phyloP scores from a whole-genome alignment of 2,329 filamentous ascomycete species.

The Cladophialophora bantiana region DNA sequence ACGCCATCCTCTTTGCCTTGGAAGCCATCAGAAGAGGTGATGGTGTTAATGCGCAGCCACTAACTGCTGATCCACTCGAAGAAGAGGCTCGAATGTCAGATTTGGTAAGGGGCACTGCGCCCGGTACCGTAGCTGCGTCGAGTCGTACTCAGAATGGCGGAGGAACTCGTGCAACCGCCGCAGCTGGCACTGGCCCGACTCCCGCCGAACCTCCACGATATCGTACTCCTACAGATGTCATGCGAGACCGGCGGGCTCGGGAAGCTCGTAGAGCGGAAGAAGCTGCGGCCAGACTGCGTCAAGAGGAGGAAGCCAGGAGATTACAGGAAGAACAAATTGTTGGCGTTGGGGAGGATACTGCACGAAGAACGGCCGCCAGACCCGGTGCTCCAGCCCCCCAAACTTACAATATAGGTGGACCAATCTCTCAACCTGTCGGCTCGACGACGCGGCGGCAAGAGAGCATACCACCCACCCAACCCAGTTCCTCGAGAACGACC shows the following conservation, averaged over 20 bases:
- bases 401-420: slow-evolving; percentile 31
- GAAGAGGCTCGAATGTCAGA: slow-evolving; percentile 94
- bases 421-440: slow-evolving; percentile 19
- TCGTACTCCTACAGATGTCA: slow-evolving; percentile 85
- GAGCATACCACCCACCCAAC: slow-evolving; percentile 39
- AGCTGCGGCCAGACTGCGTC: slow-evolving; percentile 64
- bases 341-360: slow-evolving; percentile 60
- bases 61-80: slow-evolving; percentile 84
- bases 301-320: slow-evolving; percentile 52
- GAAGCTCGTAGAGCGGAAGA: slow-evolving; percentile 75
- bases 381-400: slow-evolving; percentile 31
- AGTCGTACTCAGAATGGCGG: slow-evolving; percentile 65
- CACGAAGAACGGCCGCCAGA: slow-evolving; percentile 41
- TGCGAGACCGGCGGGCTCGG: slow-evolving; percentile 82
- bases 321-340: slow-evolving; percentile 65
- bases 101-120: slow-evolving; percentile 67
- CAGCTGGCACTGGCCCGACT: slow-evolving; percentile 52
- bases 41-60: slow-evolving; percentile 63
- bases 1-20: slow-evolving; percentile 88
- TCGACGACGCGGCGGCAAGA: slow-evolving; percentile 33
- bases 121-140: slow-evolving; percentile 55
- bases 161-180: slow-evolving; percentile 54
- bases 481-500: slow-evolving; percentile 26
- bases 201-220: slow-evolving; percentile 67
- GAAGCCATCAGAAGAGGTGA: slow-evolving; percentile 72